Evolutionary conservation across 75 land plant species (phyloP).

Genomic region (Cupressus sempervirens): DNA sequence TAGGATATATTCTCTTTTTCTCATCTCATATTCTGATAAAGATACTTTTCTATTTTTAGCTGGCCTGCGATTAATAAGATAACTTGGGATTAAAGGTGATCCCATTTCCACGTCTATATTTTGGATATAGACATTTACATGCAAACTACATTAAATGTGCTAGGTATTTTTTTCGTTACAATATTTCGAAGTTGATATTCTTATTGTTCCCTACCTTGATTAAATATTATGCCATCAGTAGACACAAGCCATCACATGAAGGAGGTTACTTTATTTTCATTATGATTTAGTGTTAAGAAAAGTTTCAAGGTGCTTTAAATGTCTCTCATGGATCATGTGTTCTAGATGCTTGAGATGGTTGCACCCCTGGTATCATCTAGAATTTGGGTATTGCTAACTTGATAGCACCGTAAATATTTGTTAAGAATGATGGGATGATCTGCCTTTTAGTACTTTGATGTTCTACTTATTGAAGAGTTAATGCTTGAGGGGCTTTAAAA

Average conservation of each 20-base stretch:
- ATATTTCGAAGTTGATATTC: not conserved
- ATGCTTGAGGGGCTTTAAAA: too few relatives aligned
- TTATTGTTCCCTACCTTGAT: not conserved
- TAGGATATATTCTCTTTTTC: too few relatives aligned
- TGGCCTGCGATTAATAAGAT: not conserved
- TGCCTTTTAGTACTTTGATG: too few relatives aligned
- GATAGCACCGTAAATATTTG: not conserved
- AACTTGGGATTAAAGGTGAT: not conserved
- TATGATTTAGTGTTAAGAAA: not conserved
- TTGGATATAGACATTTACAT: not conserved
- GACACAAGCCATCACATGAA: not conserved
- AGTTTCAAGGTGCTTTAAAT: not conserved
- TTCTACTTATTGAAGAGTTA: too few relatives aligned
- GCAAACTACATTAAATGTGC: not conserved
- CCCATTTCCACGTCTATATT: not conserved
- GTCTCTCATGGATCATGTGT: not conserved
- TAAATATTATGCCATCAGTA: not conserved
- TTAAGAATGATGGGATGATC: not conserved
- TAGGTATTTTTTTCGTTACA: not conserved
- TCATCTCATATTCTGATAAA: not conserved
- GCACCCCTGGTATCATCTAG: not conserved
- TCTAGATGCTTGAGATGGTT: not conserved
- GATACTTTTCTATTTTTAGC: not conserved
- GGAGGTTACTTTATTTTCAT: not conserved
- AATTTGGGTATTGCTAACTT: not conserved